Evolutionary conservation across 164 flowering plant genomes (phyloP), one percentile per base, ranked within the genome.

Genomic region (Paratinospora sagittata): DNA sequence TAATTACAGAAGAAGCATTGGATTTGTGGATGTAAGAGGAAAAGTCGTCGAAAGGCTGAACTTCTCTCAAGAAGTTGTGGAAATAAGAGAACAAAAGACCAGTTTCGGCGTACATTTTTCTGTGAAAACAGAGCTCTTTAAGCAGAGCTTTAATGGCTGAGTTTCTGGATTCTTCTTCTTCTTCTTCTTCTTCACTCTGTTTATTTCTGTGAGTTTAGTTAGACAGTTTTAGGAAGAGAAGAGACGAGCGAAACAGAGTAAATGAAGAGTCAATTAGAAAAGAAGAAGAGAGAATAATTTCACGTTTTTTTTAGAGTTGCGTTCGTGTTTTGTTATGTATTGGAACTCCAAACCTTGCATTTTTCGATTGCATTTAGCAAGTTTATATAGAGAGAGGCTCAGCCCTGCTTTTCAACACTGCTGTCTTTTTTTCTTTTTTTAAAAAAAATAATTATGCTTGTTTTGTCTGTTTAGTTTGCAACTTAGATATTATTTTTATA

Each of bases 101-200:
- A 12, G 75, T 34, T 0, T 79, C 82, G 70, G 72, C 79, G 66
- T 73, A 79, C 82, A 79, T 79, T 73, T 52, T 17, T 7, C n/a
- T n/a, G n/a, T 57, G 12, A 23, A 10, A 58, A 21, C 63, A 21
- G 12, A 58, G 63, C 63, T 58, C 11, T 10, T 3, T 5, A 49
- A 49, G 57, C 21, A 24, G 63, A 60, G 14, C 63, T 60, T 23
- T 60, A 60, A 26, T 60, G 27, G 27, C 7, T 27, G 27, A 60
- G 1, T 60, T 19, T 49, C 57, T 60, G 10, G n/a, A n/a, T n/a
- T n/a, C n/a, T n/a, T n/a, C n/a, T n/a, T n/a, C n/a, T n/a, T n/a
- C n/a, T n/a, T n/a, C n/a, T 23, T 16, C 58, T 16, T 6, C 19
- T 16, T 52, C n/a, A n/a, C n/a, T n/a, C n/a, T n/a, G n/a, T n/a